Evolutionary conservation across 1,284 basidiomycete species (phyloP).

Genomic region (Puccinia brachypodii): DNA sequence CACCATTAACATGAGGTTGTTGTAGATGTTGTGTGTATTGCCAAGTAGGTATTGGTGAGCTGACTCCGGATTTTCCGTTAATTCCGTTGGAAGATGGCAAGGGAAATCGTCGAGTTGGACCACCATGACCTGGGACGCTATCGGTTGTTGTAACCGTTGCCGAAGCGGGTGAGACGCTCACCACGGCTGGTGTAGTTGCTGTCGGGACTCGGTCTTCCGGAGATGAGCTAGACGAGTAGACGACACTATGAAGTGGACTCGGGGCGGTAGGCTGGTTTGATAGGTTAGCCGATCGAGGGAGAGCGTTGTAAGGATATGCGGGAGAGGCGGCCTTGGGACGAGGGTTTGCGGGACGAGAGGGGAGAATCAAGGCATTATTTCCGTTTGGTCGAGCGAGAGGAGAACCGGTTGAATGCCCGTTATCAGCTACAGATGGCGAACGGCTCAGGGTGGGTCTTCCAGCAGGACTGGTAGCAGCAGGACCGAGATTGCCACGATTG

Average conservation of each 20-base stretch:
- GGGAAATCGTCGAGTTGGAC: background rate
- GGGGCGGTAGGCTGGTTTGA: conserved; percentile 41
- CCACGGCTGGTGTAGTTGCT: conserved; percentile 13
- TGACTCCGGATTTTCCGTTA: conserved; percentile 16
- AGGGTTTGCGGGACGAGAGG: conserved; percentile 11
- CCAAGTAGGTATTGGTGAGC: conserved; percentile 33
- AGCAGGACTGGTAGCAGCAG: conserved; percentile 2
- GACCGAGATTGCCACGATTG: background rate
- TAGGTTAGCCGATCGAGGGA: conserved; percentile 22
- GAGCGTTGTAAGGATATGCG: conserved; percentile 17
- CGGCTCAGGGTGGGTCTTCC: conserved; percentile 26
- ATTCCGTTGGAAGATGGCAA: conserved; percentile 25
- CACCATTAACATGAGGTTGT: conserved; percentile 17
- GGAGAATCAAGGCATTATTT: conserved; percentile 20
- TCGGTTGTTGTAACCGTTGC: background rate
- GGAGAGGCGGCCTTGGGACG: conserved; percentile 14
- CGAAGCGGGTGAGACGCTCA: conserved; percentile 34
- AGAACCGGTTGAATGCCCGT: background rate
- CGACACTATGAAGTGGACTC: conserved; percentile 40
- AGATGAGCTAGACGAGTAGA: conserved; percentile 43
- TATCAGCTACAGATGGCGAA: conserved; percentile 34
- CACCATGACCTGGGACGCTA: background rate
- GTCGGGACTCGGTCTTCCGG: conserved; percentile 17
- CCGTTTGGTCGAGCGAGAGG: conserved; percentile 5
- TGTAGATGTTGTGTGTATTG: conserved; percentile 37